Base-by-base conservation (phyloP, 441 rosid genomes). In the Viola pubescens region DNA sequence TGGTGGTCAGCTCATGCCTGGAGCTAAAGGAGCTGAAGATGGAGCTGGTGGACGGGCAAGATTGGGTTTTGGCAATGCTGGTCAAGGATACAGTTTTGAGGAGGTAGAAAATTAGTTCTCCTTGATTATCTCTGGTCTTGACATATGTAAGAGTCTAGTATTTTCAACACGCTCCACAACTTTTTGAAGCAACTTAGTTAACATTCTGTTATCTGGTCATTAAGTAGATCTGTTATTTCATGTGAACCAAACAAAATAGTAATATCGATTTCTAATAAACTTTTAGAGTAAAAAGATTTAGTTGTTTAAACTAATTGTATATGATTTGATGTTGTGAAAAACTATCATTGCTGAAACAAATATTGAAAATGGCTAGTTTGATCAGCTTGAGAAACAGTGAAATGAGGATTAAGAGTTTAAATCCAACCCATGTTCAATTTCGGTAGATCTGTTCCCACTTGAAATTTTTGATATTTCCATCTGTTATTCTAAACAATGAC, bases 71-170 rank as follows among this genome's bases (percentile, higher is more conserved):
- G 99, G 99, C 64, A 94, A 91, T 85, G 99, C 98, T 64, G 98
- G 97, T 68, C 99, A 94, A 77, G 99, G 99, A 67, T 94, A 94
- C 77, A 94, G 92, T 61, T 94, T 82, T 71, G 99, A 91, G 73
- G 99, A 94, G 98, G 99, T 94, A 77, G 43, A 63, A 56, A 53
- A 4, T 37, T 5, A 34, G 13, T 67, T 63, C 44, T 70, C 52
- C 59, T 42, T 61, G 14, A 50, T 50, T 58, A 7, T 47, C 52
- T 51, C 13, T 46, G 14, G 48, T 40, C 38, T 52, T 58, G 7
- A 4, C 9, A 45, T 10, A 37, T 26, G 34, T 26, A 26, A 26
- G 34, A 26, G 34, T 26, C 34, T 26, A 26, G 34, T 26, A 26
- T 26, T 26, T 26, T 26, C 34, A 1, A 26, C 34, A 26, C 34